Base-by-base conservation (phyloP, 345 rosid species). In the Geranium brycei region DNA sequence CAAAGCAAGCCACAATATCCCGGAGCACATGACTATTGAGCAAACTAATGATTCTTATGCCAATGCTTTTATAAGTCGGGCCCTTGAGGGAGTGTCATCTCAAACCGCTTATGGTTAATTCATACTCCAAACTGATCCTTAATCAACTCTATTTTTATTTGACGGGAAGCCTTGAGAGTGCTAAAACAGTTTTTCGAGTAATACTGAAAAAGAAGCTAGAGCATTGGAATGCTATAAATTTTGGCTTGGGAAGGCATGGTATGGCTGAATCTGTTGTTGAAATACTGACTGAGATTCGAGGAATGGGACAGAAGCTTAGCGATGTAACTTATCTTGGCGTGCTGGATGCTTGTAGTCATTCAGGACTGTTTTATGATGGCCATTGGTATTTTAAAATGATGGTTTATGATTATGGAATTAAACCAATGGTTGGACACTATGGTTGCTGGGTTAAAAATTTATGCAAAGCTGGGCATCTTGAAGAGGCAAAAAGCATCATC, bases 171-270 rank as follows among this genome's bases (percentile, higher is more conserved):
- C 75, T 85, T 13, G 77, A 69, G 57, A 73, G 71, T 75, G 85
- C 96, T 13, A 16, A 75, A 59, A n/a, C 68, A 3, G 61, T 71
- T 51, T 87, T 89, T 57, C 59, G 60, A 53, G 68, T 72, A 12
- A 70, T 79, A 71, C 51, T 19, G 12, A 67, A 65, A 51, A 87
- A 74, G 80, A 83, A 81, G 71, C 61, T 89, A 23, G 82, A 84
- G 58, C 83, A 88, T 56, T 89, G 96, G 87, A 87, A 82, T 66
- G 86, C 91, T 18, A 80, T 83, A 74, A 77, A 85, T 61, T 79
- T 78, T 18, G 93, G 96, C 31, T 69, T 83, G 41, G 88, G 89
- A 64, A 71, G 81, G 73, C 86, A 87, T 17, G 93, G 93, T 51
- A 74, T 72, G 79, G 91, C 81, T 1, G 63, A 68, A 1, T 68